These are phyloP conservation scores for Chaetomium sp. DNA, from an alignment of 2,329 filamentous ascomycete genomes.

Conservation along the genomic window DNA sequence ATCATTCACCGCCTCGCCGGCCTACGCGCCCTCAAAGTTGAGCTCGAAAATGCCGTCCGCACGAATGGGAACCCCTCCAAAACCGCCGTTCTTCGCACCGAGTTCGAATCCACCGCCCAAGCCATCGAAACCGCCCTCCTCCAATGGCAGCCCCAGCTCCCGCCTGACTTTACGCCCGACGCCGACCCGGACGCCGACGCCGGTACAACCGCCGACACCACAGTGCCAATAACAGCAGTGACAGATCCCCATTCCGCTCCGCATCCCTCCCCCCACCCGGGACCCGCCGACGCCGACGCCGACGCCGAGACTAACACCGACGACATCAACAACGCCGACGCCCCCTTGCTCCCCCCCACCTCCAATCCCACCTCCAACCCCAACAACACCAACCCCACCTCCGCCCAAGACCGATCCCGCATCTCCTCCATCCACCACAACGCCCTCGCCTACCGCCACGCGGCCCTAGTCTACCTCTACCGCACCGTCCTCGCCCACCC, in stretches of 20 bases:
- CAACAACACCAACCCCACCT: background rate
- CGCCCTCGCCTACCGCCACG: conserved; percentile 62
- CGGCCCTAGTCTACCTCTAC: conserved; percentile 60
- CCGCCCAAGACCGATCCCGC: conserved; percentile 42
- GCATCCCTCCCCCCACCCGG: background rate
- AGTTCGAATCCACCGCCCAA: conserved; percentile 54
- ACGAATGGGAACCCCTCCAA: conserved; percentile 47
- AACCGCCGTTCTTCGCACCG: conserved; percentile 51
- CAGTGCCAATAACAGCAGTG: background rate
- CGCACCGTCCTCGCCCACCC: conserved; percentile 54
- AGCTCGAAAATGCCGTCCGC: conserved; percentile 50
- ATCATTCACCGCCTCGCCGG: conserved; percentile 63
- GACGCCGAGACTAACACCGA: background rate
- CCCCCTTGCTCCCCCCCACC: too few species aligned
- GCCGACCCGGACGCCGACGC: background rate
- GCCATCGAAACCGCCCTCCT: conserved; percentile 59
- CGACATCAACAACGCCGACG: conserved; percentile 1
- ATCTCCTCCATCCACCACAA: conserved; percentile 60
- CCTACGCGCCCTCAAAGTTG: conserved; percentile 55
- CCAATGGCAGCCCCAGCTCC: conserved; percentile 56
- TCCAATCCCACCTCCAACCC: background rate
- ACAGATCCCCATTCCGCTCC: background rate
- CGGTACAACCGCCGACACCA: background rate
- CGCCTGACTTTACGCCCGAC: conserved; percentile 2
- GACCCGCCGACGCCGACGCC: background rate